Evolutionary conservation across 2,329 filamentous ascomycete genomes (phyloP).

Genomic region (Purpureocillium lavendulum): DNA sequence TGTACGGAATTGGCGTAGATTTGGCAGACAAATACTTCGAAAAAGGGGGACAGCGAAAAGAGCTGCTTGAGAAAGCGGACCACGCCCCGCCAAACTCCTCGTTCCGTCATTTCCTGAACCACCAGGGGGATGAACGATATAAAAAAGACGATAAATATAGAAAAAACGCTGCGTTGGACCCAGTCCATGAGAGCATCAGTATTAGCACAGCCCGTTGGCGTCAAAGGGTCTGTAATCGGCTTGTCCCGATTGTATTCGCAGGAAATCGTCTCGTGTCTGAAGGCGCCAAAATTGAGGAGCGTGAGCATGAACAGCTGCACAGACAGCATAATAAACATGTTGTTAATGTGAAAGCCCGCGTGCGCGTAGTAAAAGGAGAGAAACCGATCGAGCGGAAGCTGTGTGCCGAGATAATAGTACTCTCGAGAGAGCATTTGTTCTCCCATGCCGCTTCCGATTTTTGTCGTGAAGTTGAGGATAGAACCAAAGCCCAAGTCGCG

Average conservation of each 20-base stretch:
- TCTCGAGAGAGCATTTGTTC: slow-evolving; percentile 98
- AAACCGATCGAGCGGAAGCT: slow-evolving; percentile 94
- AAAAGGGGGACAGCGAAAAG: slow-evolving; percentile 85
- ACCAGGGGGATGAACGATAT: slow-evolving; percentile 89
- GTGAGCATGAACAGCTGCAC: slow-evolving; percentile 98
- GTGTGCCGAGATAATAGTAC: slow-evolving; percentile 98
- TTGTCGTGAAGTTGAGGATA: slow-evolving; percentile 99
- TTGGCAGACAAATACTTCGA: slow-evolving; percentile 97
- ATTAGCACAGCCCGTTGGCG: slow-evolving; percentile 84
- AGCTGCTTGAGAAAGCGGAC: slow-evolving; percentile 94
- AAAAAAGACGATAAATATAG: slow-evolving; percentile 98
- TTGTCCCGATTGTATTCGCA: slow-evolving; percentile 81
- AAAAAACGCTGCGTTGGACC: slow-evolving; percentile 88
- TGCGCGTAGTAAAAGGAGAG: slow-evolving; percentile 99
- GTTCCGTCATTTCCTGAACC: slow-evolving; percentile 91
- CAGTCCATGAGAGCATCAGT: slow-evolving; percentile 80
- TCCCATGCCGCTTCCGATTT: slow-evolving; percentile 99
- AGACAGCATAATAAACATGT: slow-evolving; percentile 98
- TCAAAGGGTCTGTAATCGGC: slow-evolving; percentile 80
- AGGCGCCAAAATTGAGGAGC: slow-evolving; percentile 78
- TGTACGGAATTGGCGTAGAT: slow-evolving; percentile 96
- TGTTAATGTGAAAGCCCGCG: slow-evolving; percentile 98
- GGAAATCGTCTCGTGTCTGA: slow-evolving; percentile 77
- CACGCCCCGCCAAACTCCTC: slow-evolving; percentile 82
- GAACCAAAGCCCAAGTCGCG: slow-evolving; percentile 99